Percentiles rank a stretch among this genome's conserved stretches.
Evolutionary conservation across 371 early-diverging fungal species (phyloP).

Genomic region (Mortierella sp.): DNA sequence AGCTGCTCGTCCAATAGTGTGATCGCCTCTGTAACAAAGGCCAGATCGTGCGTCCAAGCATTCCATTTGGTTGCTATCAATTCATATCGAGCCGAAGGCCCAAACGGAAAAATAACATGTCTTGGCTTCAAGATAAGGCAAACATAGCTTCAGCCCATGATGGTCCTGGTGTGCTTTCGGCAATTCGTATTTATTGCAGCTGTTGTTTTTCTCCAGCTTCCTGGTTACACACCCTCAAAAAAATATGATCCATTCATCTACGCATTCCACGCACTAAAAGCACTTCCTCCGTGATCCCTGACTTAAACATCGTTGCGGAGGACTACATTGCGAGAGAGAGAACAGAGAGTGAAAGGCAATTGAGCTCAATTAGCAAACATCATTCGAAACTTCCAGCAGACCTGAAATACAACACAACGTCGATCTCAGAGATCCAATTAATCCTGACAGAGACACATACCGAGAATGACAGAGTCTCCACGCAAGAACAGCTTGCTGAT

Average conservation of each 20-base stretch:
- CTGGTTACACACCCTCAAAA: neutral
- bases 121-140: no score
- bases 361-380: no score
- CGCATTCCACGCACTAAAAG: neutral
- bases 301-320: constrained; percentile 49
- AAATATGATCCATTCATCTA: neutral
- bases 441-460: constrained; percentile 48
- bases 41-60: no score
- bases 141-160: no score
- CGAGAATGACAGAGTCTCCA: constrained; percentile 96
- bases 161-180: neutral
- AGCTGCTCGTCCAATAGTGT: no score
- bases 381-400: no score
- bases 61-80: no score
- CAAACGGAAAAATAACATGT: no score
- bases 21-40: no score
- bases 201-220: neutral
- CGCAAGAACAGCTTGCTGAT: constrained; percentile 98
- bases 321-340: constrained; percentile 19
- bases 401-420: no score
- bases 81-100: no score
- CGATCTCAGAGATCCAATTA: no score
- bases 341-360: neutral
- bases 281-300: neutral
- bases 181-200: constrained; percentile 8